Percentiles rank a stretch among this genome's conserved stretches.
Evolutionary conservation across 2,329 filamentous ascomycete species (phyloP).

Genomic region (Colletotrichum euphorbiae): DNA sequence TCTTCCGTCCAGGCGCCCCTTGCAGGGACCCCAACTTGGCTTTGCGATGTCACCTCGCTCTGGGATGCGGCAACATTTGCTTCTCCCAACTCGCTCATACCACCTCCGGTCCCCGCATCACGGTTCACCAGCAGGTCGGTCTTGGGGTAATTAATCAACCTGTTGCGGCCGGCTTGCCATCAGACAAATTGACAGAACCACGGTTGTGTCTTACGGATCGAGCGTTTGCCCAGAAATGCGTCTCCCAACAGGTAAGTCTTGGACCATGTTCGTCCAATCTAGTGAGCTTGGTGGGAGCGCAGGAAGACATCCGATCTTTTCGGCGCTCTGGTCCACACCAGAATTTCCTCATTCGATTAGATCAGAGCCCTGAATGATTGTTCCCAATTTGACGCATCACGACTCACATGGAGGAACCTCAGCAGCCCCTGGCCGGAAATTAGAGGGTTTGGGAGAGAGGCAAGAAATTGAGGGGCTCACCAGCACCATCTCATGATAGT

Average conservation of each 20-base stretch:
- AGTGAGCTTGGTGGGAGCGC: neutral
- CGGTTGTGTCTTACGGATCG: neutral
- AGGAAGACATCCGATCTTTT: slow-evolving; percentile 27
- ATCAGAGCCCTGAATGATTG: neutral
- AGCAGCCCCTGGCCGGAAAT: slow-evolving; percentile 19
- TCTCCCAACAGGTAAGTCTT: neutral
- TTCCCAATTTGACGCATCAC: slow-evolving; percentile 26
- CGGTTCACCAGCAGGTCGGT: neutral
- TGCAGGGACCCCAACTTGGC: slow-evolving; percentile 16
- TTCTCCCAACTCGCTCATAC: slow-evolving; percentile 13
- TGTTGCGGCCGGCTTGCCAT: neutral
- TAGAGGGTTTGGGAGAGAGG: neutral
- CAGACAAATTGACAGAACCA: slow-evolving; percentile 5
- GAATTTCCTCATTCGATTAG: neutral
- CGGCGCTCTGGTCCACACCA: neutral
- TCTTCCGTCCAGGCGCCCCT: slow-evolving; percentile 22
- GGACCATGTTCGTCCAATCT: slow-evolving; percentile 30
- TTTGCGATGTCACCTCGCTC: slow-evolving; percentile 29
- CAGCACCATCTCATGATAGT: slow-evolving; percentile 22
- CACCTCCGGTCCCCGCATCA: neutral
- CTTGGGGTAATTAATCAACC: slow-evolving; percentile 3
- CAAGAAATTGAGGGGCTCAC: neutral
- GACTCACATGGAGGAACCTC: neutral
- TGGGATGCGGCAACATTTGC: slow-evolving; percentile 9
- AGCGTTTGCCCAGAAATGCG: slow-evolving; percentile 27